Evolutionary conservation across 2,329 filamentous ascomycete genomes (phyloP).

Genomic region (Zalaria obscura): DNA sequence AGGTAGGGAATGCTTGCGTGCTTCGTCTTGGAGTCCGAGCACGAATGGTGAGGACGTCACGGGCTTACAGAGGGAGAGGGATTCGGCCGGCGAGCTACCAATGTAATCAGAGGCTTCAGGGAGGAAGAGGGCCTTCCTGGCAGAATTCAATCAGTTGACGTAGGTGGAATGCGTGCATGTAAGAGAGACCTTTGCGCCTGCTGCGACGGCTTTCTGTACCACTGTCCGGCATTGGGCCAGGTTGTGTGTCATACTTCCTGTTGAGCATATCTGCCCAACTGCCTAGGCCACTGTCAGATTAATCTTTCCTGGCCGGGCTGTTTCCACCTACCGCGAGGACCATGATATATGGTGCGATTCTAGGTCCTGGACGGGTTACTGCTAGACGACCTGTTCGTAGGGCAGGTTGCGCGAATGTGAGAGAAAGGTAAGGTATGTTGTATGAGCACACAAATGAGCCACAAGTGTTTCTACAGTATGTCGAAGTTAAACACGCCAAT

Average conservation of each 20-base stretch:
- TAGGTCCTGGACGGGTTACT: too few species aligned
- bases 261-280: conserved; percentile 81
- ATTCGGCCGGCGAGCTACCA: conserved; percentile 51
- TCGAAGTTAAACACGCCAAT: too few species aligned
- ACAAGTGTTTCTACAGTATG: too few species aligned
- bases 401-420: too few species aligned
- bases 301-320: background rate
- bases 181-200: conserved; percentile 59
- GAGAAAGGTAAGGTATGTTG: too few species aligned
- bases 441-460: too few species aligned
- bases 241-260: conserved; percentile 62
- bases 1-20: conserved; percentile 47
- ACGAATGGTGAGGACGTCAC: conserved; percentile 59
- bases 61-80: conserved; percentile 55
- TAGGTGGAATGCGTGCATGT: conserved; percentile 3
- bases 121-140: conserved; percentile 62
- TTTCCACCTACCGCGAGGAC: conserved; percentile 11
- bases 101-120: conserved; percentile 91
- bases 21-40: conserved; percentile 55
- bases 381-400: too few species aligned
- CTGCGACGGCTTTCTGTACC: conserved; percentile 55
- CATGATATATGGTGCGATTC: conserved; percentile 7
- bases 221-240: conserved; percentile 62
- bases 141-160: conserved; percentile 1
- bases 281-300: conserved; percentile 41